Base-by-base conservation (phyloP, 176 grass and related monocot species). In the Luzula sylvatica region DNA sequence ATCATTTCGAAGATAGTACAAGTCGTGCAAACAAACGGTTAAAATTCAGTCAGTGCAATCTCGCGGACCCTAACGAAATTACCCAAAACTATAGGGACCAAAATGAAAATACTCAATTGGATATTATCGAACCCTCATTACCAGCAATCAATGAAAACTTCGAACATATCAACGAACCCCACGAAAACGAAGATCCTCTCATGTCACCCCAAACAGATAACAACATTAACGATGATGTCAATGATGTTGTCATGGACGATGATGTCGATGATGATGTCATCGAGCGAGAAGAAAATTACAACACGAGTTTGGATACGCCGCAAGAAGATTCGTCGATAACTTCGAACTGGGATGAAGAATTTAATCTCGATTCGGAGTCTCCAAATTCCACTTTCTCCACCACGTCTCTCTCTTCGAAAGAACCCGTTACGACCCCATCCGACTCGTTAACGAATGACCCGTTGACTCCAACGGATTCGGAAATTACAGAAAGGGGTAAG, bases 311-410 rank as follows among this genome's bases (percentile, higher is more conserved):
- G 65, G 76, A 56, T 41, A 69, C 61, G 49, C 88, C 51, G 58
- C 76, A 71, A 61, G 80, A 92, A 58, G 83, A 81, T 58, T 92
- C 86, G 23, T 85, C 86, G 26, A 77, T 92, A 61, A 81, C 84
- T 8, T 96, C 90, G 1, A 73, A 82, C 65, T 65, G 77, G 54
- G 80, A 64, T 26, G 60, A 78, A 67, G 50, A 73, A 20, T 69
- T 75, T 60, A 71, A 71, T 47, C 67, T 82, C 40, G 59, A 70
- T 24, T 73, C 74, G 8, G 66, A 70, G 22, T 94, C 83, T 63
- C 83, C 75, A 60, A n/a, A n/a, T n/a, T 94, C 83, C 0, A 74
- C 79, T 48, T 58, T 75, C 20, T 87, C 88, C 2, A 72, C 68
- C 16, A 61, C 87, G 52, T 88, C 84, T 54, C 65, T 77, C 63